Evolutionary conservation across 352 stramenopile genomes (phyloP).

Genomic region (Thalassiosira mediterranea): DNA sequence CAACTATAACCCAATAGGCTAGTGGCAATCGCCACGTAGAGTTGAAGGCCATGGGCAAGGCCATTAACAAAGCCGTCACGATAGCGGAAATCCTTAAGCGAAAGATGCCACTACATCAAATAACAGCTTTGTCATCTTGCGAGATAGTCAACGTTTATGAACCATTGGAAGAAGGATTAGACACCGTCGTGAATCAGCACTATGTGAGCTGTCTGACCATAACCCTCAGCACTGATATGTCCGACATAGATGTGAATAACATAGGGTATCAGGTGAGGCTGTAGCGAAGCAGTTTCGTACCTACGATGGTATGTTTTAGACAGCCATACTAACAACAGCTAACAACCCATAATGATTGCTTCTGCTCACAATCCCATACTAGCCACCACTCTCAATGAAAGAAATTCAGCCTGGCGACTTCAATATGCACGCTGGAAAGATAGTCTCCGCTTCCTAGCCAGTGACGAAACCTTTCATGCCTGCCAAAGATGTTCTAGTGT

Average conservation of each 20-base stretch:
- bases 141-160: slow-evolving; percentile 84
- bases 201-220: slow-evolving; percentile 81
- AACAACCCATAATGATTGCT: background rate
- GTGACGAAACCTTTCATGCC: background rate
- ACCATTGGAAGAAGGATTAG: slow-evolving; percentile 82
- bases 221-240: slow-evolving; percentile 59
- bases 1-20: no score
- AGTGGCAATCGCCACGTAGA: slow-evolving; percentile 69
- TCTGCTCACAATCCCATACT: slow-evolving; percentile 3
- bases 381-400: slow-evolving; percentile 53
- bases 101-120: slow-evolving; percentile 83
- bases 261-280: slow-evolving; percentile 77
- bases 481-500: background rate
- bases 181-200: slow-evolving; percentile 75
- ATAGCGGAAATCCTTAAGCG: slow-evolving; percentile 84
- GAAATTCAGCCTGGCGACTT: slow-evolving; percentile 78
- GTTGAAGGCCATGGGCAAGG: slow-evolving; percentile 83
- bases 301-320: no score
- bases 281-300: background rate
- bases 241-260: slow-evolving; percentile 63
- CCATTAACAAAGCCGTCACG: slow-evolving; percentile 84
- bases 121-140: slow-evolving; percentile 72
- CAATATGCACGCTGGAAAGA: slow-evolving; percentile 42
- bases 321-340: no score
- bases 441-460: slow-evolving; percentile 16